These are phyloP conservation scores for Candida suzukii DNA, from an alignment of 805 yeast genomes.

Conservation along the genomic window DNA sequence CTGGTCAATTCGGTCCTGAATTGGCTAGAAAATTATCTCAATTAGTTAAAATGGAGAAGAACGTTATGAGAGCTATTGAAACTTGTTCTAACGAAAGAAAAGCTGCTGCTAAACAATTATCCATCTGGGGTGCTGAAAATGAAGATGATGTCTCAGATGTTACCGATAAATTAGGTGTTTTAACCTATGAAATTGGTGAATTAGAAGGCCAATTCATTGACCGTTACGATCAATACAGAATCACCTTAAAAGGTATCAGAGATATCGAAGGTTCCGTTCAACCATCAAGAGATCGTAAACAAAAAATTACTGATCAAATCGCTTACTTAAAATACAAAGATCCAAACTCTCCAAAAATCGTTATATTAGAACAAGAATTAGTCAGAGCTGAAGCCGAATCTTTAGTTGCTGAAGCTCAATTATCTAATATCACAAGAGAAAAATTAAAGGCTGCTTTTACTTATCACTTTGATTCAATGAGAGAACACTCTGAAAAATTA, in stretches of 20 bases:
- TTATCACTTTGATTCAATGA: constrained; percentile 78
- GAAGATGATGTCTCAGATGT: constrained; percentile 83
- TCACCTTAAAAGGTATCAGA: constrained; percentile 72
- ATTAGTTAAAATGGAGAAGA: constrained; percentile 75
- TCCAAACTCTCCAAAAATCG: constrained; percentile 77
- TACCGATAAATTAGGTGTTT: constrained; percentile 80
- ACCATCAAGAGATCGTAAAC: constrained; percentile 83
- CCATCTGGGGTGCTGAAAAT: constrained; percentile 82
- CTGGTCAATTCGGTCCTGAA: constrained; percentile 79
- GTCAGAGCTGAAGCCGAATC: constrained; percentile 92
- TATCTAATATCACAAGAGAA: constrained; percentile 82
- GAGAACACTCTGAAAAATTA: constrained; percentile 80
- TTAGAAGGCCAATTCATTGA: constrained; percentile 83
- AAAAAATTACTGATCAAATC: constrained; percentile 77
- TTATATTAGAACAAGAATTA: constrained; percentile 78
- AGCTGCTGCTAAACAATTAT: constrained; percentile 75
- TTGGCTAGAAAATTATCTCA: constrained; percentile 66
- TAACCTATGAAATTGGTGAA: constrained; percentile 78
- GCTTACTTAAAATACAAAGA: constrained; percentile 80
- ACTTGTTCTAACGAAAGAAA: constrained; percentile 70
- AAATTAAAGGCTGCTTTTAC: constrained; percentile 78
- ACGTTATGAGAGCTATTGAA: constrained; percentile 73
- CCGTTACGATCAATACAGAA: constrained; percentile 79
- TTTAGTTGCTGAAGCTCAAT: constrained; percentile 86
- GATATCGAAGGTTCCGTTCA: constrained; percentile 84